Conservation (phyloP, 2,329 filamentous ascomycete species). For the Colletotrichum limetticola region DNA sequence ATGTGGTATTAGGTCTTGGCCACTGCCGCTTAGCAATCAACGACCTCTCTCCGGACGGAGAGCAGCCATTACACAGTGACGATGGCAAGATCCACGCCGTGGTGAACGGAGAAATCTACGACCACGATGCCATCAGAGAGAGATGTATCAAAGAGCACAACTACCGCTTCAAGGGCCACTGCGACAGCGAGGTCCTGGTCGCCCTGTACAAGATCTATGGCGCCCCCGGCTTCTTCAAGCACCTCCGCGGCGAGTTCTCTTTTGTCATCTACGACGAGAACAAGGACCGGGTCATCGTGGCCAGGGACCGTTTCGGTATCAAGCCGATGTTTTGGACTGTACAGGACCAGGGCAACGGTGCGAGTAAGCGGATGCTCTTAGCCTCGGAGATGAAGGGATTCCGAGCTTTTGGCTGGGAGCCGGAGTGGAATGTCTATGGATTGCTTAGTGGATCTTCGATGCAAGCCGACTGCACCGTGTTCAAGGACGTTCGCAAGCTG, state of each 20-base stretch:
- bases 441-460: conserved; percentile 56
- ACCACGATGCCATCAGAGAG: conserved; percentile 56
- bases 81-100: conserved; percentile 59
- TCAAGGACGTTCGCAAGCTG: conserved; percentile 58
- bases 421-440: conserved; percentile 62
- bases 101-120: conserved; percentile 71
- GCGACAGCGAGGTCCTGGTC: conserved; percentile 63
- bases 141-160: conserved; percentile 45
- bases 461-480: conserved; percentile 58
- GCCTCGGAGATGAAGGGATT: conserved; percentile 67
- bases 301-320: conserved; percentile 65
- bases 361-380: conserved; percentile 53
- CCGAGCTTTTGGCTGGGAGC: conserved; percentile 59
- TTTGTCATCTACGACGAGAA: conserved; percentile 61
- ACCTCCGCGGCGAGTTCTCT: conserved; percentile 66
- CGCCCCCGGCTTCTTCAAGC: conserved; percentile 43
- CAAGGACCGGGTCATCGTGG: conserved; percentile 55
- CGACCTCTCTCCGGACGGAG: conserved; percentile 57
- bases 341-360: conserved; percentile 35
- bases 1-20: conserved; percentile 47
- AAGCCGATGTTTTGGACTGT: conserved; percentile 65
- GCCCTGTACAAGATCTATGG: conserved; percentile 63
- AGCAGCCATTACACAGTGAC: conserved; percentile 56
- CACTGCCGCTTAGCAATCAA: conserved; percentile 65
- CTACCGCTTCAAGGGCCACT: conserved; percentile 57